phyloP scores from a whole-genome alignment of 192 early-diverging fungal species.

The Backusella circina region DNA sequence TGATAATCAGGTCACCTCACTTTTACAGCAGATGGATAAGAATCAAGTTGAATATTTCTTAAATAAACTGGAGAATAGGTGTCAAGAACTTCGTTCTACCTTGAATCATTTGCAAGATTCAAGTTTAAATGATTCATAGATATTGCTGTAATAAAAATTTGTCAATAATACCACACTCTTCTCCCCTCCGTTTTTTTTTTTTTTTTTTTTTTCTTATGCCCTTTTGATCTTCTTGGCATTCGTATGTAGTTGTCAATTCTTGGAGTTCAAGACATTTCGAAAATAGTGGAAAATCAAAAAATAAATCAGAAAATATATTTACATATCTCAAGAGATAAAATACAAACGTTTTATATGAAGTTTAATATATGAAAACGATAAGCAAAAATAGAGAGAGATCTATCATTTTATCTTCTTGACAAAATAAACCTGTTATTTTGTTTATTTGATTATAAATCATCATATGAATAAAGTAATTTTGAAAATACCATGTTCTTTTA shows the following conservation, averaged over 20 bases:
- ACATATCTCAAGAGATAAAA: too few relatives aligned
- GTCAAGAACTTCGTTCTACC: constrained; percentile 32
- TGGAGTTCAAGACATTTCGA: too few relatives aligned
- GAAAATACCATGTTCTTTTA: constrained; percentile 39
- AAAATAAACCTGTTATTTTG: too few relatives aligned
- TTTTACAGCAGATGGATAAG: constrained; percentile 37
- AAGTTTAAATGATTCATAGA: not conserved
- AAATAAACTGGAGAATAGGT: constrained; percentile 46
- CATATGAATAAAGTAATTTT: constrained; percentile 27
- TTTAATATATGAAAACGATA: too few relatives aligned
- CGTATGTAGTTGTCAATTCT: too few relatives aligned
- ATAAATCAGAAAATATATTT: too few relatives aligned
- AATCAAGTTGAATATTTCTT: constrained; percentile 50
- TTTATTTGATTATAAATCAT: not conserved
- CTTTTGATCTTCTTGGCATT: too few relatives aligned
- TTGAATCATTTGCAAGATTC: not conserved
- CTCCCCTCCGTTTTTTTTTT: not conserved
- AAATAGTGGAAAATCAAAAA: too few relatives aligned
- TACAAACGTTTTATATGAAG: too few relatives aligned
- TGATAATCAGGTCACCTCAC: constrained; percentile 11
- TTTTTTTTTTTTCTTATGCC: too few relatives aligned
- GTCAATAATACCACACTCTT: not conserved
- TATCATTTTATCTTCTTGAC: too few relatives aligned
- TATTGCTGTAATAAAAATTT: not conserved
- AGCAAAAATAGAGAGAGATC: too few relatives aligned